phyloP scores from a whole-genome alignment of 768 basidiomycete genomes.

The Russula dissimulans region DNA sequence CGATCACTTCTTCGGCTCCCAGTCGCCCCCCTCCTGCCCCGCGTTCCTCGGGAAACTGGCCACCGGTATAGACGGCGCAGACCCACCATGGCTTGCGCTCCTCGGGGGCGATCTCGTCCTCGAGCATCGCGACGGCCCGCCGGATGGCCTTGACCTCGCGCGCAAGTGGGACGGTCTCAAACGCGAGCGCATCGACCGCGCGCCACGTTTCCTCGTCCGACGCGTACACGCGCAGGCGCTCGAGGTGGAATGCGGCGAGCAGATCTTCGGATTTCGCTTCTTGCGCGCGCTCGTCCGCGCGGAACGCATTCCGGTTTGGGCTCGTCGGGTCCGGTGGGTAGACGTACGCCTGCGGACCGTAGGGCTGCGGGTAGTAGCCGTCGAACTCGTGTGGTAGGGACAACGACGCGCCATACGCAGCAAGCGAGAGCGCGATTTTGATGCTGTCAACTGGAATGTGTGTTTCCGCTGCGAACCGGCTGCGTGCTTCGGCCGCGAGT shows the following conservation, averaged over 20 bases:
- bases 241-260: slow-evolving; percentile 53
- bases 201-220: slow-evolving; percentile 42
- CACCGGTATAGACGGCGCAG: slow-evolving; percentile 50
- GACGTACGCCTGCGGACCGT: slow-evolving; percentile 42
- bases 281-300: slow-evolving; percentile 24
- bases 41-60: slow-evolving; percentile 36
- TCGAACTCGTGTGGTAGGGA: slow-evolving; percentile 61
- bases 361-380: slow-evolving; percentile 69
- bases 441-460: slow-evolving; percentile 21
- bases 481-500: slow-evolving; percentile 41
- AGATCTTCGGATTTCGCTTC: slow-evolving; percentile 36
- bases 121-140: slow-evolving; percentile 41
- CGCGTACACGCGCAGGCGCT: slow-evolving; percentile 48
- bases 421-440: slow-evolving; percentile 59
- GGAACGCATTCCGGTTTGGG: slow-evolving; percentile 37
- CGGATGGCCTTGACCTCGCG: slow-evolving; percentile 60
- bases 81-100: slow-evolving; percentile 67
- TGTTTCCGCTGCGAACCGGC: slow-evolving; percentile 26
- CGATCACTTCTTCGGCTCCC: slow-evolving; percentile 35
- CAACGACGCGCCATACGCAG: slow-evolving; percentile 64
- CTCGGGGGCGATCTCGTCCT: slow-evolving; percentile 18
- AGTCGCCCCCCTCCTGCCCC: slow-evolving; percentile 23
- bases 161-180: slow-evolving; percentile 68
- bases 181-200: slow-evolving; percentile 53
- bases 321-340: slow-evolving; percentile 8